Percentiles rank a stretch among this genome's conserved stretches.
These are phyloP conservation scores for Ophiocordyceps camponoti-rufipedis DNA, from an alignment of 2,329 filamentous ascomycete species.

Conservation along the genomic window DNA sequence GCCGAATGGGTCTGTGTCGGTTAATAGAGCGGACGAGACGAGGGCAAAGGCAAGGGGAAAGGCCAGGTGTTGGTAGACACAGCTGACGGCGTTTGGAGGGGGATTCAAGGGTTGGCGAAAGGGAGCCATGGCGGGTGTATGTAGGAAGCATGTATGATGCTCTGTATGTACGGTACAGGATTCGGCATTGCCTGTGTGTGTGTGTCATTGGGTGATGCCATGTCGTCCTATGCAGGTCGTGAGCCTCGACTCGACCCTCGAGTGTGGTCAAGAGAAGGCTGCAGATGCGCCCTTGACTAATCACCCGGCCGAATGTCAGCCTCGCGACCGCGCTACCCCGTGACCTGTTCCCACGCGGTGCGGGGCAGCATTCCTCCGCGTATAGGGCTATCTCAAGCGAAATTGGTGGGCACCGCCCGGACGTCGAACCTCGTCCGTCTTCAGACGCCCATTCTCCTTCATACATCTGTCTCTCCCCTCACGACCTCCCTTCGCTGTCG, in stretches of 20 bases:
- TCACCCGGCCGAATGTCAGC: background rate
- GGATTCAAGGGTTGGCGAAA: background rate
- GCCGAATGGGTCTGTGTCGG: conserved; percentile 58
- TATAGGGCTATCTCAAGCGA: background rate
- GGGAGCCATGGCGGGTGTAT: background rate
- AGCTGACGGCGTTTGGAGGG: background rate
- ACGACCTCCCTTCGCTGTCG: background rate
- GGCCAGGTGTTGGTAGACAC: background rate
- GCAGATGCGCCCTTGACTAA: too few relatives aligned
- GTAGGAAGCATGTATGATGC: background rate
- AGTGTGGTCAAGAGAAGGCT: too few relatives aligned
- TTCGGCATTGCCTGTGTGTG: background rate
- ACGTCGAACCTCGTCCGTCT: background rate
- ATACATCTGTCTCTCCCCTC: background rate
- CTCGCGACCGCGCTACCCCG: background rate
- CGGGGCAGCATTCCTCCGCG: background rate
- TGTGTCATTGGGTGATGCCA: too few relatives aligned
- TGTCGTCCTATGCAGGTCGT: too few relatives aligned
- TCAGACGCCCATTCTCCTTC: background rate
- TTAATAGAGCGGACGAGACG: conserved; percentile 4
- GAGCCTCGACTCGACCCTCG: too few relatives aligned
- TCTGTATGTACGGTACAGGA: background rate
- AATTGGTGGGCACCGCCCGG: background rate
- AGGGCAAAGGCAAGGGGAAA: background rate
- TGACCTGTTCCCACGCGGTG: background rate